Conservation (phyloP, 2,329 filamentous ascomycete genomes). For the Penicillium sp. region DNA sequence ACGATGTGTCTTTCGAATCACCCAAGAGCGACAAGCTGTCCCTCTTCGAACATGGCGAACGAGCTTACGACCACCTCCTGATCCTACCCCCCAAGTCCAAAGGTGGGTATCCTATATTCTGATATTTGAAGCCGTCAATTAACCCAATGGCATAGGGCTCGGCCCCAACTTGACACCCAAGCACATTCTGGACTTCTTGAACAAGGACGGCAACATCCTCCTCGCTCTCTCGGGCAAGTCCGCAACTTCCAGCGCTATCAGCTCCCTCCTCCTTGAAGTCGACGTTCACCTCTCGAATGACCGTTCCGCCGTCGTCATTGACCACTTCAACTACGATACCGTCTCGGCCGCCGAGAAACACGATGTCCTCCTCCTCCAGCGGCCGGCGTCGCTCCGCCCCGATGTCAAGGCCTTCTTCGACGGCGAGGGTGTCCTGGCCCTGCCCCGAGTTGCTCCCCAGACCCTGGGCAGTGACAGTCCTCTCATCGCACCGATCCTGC, state of each 20-base stretch:
- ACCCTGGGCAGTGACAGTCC: slow-evolving; percentile 71
- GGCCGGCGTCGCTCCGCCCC: slow-evolving; percentile 62
- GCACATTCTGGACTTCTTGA: slow-evolving; percentile 84
- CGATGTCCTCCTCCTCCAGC: slow-evolving; percentile 78
- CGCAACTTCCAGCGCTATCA: slow-evolving; percentile 69
- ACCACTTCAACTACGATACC: slow-evolving; percentile 93
- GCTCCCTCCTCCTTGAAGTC: slow-evolving; percentile 78
- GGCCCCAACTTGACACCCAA: slow-evolving; percentile 86
- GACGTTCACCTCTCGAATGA: slow-evolving; percentile 85
- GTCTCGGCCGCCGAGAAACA: slow-evolving; percentile 75
- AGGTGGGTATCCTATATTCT: slow-evolving; percentile 52
- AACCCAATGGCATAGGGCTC: slow-evolving; percentile 59
- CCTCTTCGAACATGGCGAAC: slow-evolving; percentile 82
- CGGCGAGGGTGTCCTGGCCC: slow-evolving; percentile 68
- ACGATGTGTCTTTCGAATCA: slow-evolving; percentile 74
- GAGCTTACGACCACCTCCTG: slow-evolving; percentile 85
- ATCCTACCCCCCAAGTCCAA: slow-evolving; percentile 88
- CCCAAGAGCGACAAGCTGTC: slow-evolving; percentile 75
- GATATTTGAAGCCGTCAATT: slow-evolving; percentile 20
- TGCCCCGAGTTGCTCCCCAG: slow-evolving; percentile 79
- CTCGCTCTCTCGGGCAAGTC: slow-evolving; percentile 74
- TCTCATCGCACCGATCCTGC: slow-evolving; percentile 76
- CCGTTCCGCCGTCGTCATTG: slow-evolving; percentile 79
- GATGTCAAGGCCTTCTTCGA: slow-evolving; percentile 77
- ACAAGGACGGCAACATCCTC: slow-evolving; percentile 86